A percentile compares a stretch with the other conserved stretches of the same genome.
Conservation (phyloP, 2,329 filamentous ascomycete genomes). For the Bipolaris zeicola region DNA sequence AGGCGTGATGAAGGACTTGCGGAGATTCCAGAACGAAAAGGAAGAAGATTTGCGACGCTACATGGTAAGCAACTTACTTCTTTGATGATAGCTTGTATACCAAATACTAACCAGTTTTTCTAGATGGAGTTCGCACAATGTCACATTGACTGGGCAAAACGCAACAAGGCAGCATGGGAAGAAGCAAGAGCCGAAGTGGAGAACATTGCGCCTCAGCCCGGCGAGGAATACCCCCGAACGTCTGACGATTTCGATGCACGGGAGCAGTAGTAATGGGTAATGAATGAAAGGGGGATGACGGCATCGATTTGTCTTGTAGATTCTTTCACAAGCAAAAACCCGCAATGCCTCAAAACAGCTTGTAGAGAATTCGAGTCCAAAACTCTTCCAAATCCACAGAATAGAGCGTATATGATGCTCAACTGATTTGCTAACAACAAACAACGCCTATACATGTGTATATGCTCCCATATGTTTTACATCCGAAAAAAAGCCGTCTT, state of each 20-base stretch:
- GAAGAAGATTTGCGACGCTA: conserved; percentile 92
- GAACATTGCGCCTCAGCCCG: conserved; percentile 69
- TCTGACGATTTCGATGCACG: conserved; percentile 17
- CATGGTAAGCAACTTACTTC: conserved; percentile 72
- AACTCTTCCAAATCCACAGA: too few species aligned
- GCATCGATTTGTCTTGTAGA: not conserved
- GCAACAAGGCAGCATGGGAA: conserved; percentile 89
- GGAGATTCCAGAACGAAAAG: conserved; percentile 92
- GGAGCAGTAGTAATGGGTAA: conserved; percentile 3
- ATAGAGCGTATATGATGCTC: too few species aligned
- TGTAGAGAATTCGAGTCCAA: too few species aligned
- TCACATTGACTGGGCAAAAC: conserved; percentile 92
- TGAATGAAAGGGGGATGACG: not conserved
- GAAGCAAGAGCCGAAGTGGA: conserved; percentile 85
- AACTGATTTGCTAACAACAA: not conserved
- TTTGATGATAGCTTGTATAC: not conserved
- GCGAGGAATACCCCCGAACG: conserved; percentile 29
- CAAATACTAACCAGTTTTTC: conserved; percentile 6
- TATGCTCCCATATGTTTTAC: too few species aligned
- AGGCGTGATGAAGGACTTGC: conserved; percentile 86
- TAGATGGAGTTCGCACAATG: conserved; percentile 93
- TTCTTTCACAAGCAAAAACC: not conserved
- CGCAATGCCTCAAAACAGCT: too few species aligned
- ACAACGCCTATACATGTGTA: not conserved
- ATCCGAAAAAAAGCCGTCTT: too few species aligned